Evolutionary conservation across 1,284 basidiomycete genomes (phyloP).

Genomic region (Boletellus deceptivus): DNA sequence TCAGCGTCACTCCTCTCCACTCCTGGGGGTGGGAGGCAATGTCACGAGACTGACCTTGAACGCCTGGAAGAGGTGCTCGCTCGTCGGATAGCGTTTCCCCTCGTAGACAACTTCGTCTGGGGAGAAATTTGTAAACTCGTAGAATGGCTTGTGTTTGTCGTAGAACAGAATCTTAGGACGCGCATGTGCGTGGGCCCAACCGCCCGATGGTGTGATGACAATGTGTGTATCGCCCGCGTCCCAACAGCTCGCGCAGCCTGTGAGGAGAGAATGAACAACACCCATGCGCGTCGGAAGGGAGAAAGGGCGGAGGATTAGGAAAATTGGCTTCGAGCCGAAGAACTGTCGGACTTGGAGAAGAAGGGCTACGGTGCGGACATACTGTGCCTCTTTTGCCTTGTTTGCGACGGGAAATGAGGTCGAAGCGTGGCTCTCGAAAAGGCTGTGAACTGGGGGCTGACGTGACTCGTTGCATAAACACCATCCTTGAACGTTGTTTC

Average conservation of each 20-base stretch:
- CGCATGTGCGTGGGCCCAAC: conserved; percentile 25
- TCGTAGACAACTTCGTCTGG: conserved; percentile 56
- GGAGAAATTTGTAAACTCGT: conserved; percentile 69
- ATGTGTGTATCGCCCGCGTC: conserved; percentile 30
- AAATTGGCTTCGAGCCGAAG: background rate
- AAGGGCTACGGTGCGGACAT: conserved; percentile 14
- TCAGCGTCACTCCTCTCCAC: no score
- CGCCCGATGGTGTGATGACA: conserved; percentile 24
- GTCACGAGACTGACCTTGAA: conserved; percentile 48
- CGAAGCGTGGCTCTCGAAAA: conserved; percentile 3
- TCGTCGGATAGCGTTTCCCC: conserved; percentile 58
- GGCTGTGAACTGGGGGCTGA: no score
- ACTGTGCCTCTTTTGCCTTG: conserved; percentile 5
- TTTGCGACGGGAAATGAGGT: conserved; percentile 9
- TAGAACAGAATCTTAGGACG: conserved; percentile 51
- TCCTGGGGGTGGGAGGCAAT: no score
- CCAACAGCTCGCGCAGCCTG: conserved; percentile 24
- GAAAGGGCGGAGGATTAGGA: background rate
- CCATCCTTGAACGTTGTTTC: no score
- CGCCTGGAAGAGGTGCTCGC: conserved; percentile 68
- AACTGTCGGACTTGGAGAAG: background rate
- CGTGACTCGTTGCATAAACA: background rate
- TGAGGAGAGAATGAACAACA: conserved; percentile 14
- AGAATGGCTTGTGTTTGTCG: conserved; percentile 56
- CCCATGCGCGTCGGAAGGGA: conserved; percentile 15